Base-by-base conservation (phyloP, 1,139 yeast species). In the Sugiyamaella novakii region DNA sequence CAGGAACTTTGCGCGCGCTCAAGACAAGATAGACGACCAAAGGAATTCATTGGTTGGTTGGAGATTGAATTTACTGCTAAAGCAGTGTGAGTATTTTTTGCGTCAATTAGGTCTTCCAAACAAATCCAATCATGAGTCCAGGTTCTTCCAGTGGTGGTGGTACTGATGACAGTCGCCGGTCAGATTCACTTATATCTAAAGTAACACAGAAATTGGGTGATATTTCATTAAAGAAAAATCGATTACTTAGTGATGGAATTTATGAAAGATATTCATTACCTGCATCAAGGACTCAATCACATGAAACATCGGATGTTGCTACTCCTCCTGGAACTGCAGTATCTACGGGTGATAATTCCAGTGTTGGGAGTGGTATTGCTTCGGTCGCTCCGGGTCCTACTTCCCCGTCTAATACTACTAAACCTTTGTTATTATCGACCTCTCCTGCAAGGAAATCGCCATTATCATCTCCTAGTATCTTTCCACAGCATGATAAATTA, bases 221-320 rank as follows among this genome's bases (percentile, higher is more conserved):
- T 31, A 12, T 48, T 24, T 35, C 45, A 18, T 53, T 64, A 27
- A 57, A 59, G 39, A 63, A 63, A 48, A 55, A 49, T 25, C 55
- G 68, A 11, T 52, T 65, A 33, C 58, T 64, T 27, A 58, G 59
- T n/a, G 62, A 59, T 19, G 59, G 59, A 7, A 52, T 66, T 11
- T 67, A 64, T 49, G 70, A 66, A 50, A 61, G 59, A 18, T 62
- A 59, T 49, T 57, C 67, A 2, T 51, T 66, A 41, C 70, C 70
- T 5, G 53, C 65, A 18, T 62, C 70, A 3, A 52, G 68, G 38
- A 61, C 59, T 21, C 51, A 46, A 4, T 56, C 62, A 15, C 45
- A 51, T 30, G 62, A 61, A 15, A 19, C 36, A 5, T 5, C 42
- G 6, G 33, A 38, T 17, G 8, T n/a, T 22, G 43, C 43, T 10